Percentiles rank a stretch among this genome's conserved stretches.
Evolutionary conservation across 2,329 filamentous ascomycete species (phyloP).

Genomic region (Phaeosphaeria sp.): DNA sequence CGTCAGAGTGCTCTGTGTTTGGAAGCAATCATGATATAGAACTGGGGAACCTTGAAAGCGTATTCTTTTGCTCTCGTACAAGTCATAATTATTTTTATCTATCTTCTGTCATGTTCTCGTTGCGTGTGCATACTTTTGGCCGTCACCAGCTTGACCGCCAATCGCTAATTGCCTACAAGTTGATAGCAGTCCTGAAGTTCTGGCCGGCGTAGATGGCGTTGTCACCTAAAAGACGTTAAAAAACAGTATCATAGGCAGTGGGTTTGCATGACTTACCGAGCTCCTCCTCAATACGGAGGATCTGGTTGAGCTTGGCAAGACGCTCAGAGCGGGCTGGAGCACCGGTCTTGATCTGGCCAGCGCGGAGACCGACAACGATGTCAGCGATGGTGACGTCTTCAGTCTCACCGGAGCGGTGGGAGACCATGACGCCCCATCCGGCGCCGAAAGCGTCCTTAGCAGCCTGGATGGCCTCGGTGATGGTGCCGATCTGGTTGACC

Average conservation of each 20-base stretch:
- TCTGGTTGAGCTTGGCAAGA: constrained; percentile 99
- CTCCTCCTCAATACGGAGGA: constrained; percentile 99
- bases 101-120: background rate
- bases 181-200: constrained; percentile 91
- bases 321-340: constrained; percentile 90
- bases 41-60: background rate
- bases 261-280: constrained; percentile 54
- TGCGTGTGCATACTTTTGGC: background rate
- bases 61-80: background rate
- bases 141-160: too few relatives aligned
- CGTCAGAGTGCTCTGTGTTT: too few relatives aligned
- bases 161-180: constrained; percentile 57
- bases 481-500: constrained; percentile 99
- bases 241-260: background rate
- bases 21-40: background rate
- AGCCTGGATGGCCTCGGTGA: constrained; percentile 98
- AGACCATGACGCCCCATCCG: constrained; percentile 99
- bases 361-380: constrained; percentile 93
- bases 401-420: constrained; percentile 98
- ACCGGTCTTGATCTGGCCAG: constrained; percentile 79
- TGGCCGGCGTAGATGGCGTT: constrained; percentile 90
- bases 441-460: constrained; percentile 96
- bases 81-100: background rate
- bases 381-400: constrained; percentile 99
- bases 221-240: constrained; percentile 47